Base-by-base conservation (phyloP, 2,329 filamentous ascomycete genomes). In the Periconia sp. region DNA sequence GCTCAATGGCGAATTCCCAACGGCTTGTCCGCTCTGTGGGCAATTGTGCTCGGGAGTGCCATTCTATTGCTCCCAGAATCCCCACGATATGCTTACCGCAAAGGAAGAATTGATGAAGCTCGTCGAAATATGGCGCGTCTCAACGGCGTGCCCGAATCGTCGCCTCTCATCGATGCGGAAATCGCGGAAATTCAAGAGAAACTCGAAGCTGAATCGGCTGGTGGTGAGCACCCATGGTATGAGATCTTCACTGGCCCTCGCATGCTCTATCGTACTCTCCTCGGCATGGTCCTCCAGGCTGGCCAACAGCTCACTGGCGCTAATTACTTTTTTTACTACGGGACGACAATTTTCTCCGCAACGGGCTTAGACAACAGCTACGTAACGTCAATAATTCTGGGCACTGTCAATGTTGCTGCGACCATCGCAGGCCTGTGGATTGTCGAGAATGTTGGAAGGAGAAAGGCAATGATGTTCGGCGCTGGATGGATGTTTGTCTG, bases 221-320 rank as follows among this genome's bases (percentile, higher is more conserved):
- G 65, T 21, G 61, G 65, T 16, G 61, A 63, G 1, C 65, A 68
- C 52, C 59, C 60, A 17, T 68, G 64, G 65, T 59, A 88, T 49
- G 84, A 88, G 57, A 81, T 83, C 56, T 76, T 90, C 54, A 78
- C 80, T 46, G 75, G 78, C 50, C 85, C 84, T 57, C 85, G 84
- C 51, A 90, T 88, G 77, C 54, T 82, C 7, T 83, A 87, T 67
- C 79, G 85, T 22, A 85, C 82, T 1, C 40, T 82, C 0, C 74
- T 88, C 0, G 85, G 85, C 24, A 80, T 87, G 40, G 65, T 75
- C 5, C 76, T 88, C 2, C 83, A 87, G 66, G 79, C 82, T 28
- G 79, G 84, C 10, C 84, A 88, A 66, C 85, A 88, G 64, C 73
- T 88, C 5, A 87, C 84, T 2, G 85, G 85, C 35, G 82, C 81